phyloP scores from a whole-genome alignment of 495 filamentous ascomycete species.

The Parmelia sp. region DNA sequence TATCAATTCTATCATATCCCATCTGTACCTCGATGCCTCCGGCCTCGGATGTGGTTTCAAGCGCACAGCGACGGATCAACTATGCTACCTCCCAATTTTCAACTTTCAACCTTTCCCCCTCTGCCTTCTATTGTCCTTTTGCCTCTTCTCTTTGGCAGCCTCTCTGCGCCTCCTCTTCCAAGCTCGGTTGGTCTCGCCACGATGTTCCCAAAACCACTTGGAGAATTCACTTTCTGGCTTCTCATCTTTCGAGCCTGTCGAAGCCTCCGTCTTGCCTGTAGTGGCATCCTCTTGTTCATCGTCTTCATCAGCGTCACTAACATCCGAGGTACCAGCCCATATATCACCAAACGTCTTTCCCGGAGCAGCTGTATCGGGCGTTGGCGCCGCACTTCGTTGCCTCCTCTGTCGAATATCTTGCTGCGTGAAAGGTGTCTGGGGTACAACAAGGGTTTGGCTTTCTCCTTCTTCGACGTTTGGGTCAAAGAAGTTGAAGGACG shows the following conservation, averaged over 20 bases:
- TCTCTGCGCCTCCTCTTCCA: slow-evolving; percentile 85
- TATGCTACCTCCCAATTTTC: not conserved
- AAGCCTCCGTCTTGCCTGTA: slow-evolving; percentile 21
- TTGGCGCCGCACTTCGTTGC: slow-evolving; percentile 80
- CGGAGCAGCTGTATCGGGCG: slow-evolving; percentile 82
- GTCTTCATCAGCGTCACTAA: slow-evolving; percentile 36
- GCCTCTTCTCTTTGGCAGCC: slow-evolving; percentile 76
- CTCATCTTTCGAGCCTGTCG: slow-evolving; percentile 31
- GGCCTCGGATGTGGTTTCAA: not conserved
- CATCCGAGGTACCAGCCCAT: slow-evolving; percentile 9
- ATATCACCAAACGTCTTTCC: slow-evolving; percentile 26
- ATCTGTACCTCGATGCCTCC: not conserved
- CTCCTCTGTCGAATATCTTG: slow-evolving; percentile 68
- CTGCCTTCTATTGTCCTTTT: slow-evolving; percentile 59
- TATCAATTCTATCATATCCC: not conserved
- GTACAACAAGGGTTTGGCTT: slow-evolving; percentile 36
- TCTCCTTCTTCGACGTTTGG: slow-evolving; percentile 40
- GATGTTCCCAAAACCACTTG: slow-evolving; percentile 87
- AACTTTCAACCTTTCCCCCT: not conserved
- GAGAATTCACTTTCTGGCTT: slow-evolving; percentile 60
- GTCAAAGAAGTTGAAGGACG: slow-evolving; percentile 59
- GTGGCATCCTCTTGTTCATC: slow-evolving; percentile 35
- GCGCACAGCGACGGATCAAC: not conserved
- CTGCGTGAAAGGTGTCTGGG: slow-evolving; percentile 74
- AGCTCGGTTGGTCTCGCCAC: slow-evolving; percentile 80